Evolutionary conservation across 2,329 filamentous ascomycete genomes (phyloP), one percentile per base, ranked within the genome.

Genomic region (Truncatella angustata): DNA sequence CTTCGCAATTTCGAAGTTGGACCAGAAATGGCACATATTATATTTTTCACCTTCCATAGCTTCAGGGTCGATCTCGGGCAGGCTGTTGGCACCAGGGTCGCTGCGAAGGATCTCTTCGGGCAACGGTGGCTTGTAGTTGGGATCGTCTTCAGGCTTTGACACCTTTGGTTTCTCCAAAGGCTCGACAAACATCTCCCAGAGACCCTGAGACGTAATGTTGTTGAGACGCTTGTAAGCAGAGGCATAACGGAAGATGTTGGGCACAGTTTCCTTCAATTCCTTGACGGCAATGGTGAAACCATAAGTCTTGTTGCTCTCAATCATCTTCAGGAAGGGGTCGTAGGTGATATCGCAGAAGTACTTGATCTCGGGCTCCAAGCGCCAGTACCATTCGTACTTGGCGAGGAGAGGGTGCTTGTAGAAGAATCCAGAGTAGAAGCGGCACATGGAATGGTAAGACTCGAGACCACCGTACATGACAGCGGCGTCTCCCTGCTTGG

Each of bases 21-120:
- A 96, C 94, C 94, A 99, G 78, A 97, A 99, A 77, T 99, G 94
- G 70, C 94, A 99, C 94, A 99, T 99, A 75, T 99, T 99, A 79
- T 99, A 99, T 63, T 86, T 90, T 70, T 99, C 94, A 57, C 91
- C 91, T 68, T 97, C 93, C 94, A 99, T 99, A 37, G 86, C 83
- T 66, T 97, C 92, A 0, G 88, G 86, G 65, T 97, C 91, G 52
- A 97, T 88, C 37, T 94, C 85, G 26, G 87, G 85, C n/a, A 91
- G 73, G 30, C 81, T 81, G 56, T 86, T 85, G 50, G 80, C 80
- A 34, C 83, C 85, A 21, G 90, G 85, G 55, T 96, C 88, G 46
- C 83, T 85, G 60, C 86, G 85, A 20, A 94, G 73, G 39, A 95
- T 87, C 65, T 96, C 90, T 60, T 96, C 88, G 1, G 91, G 89